These are phyloP conservation scores for Alternaria dauci DNA, from an alignment of 2,329 filamentous ascomycete species.

Conservation along the genomic window DNA sequence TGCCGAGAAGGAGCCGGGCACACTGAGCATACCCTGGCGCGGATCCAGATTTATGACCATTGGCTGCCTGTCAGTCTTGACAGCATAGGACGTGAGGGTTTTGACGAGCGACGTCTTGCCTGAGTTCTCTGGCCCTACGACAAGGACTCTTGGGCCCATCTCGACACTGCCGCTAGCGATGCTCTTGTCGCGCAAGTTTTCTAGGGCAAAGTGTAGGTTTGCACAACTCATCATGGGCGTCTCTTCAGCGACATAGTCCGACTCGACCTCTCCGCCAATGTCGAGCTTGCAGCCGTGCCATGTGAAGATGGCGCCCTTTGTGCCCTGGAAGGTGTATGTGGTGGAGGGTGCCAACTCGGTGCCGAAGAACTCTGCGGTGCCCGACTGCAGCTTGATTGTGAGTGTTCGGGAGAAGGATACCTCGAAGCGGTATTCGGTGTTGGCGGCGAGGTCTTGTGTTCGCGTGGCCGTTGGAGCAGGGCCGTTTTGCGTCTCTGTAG, in stretches of 20 bases:
- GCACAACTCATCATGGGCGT: slow-evolving; percentile 82
- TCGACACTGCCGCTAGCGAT: slow-evolving; percentile 43
- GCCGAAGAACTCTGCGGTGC: slow-evolving; percentile 92
- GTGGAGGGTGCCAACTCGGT: slow-evolving; percentile 87
- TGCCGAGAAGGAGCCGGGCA: slow-evolving; percentile 80
- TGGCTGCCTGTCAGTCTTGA: slow-evolving; percentile 75
- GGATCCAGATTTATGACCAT: slow-evolving; percentile 87
- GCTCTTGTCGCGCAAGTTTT: slow-evolving; percentile 72
- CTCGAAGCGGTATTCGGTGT: slow-evolving; percentile 58
- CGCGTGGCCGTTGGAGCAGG: slow-evolving; percentile 40
- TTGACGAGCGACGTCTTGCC: slow-evolving; percentile 87
- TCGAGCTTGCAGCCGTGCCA: slow-evolving; percentile 91
- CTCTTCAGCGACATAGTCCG: slow-evolving; percentile 76
- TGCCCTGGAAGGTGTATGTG: slow-evolving; percentile 80
- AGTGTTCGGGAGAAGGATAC: slow-evolving; percentile 47
- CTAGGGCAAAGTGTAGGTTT: slow-evolving; percentile 88
- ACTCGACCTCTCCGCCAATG: slow-evolving; percentile 73
- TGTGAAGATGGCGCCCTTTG: slow-evolving; percentile 88
- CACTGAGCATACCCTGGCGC: slow-evolving; percentile 66
- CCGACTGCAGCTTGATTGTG: slow-evolving; percentile 70
- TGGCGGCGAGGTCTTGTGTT: slow-evolving; percentile 54
- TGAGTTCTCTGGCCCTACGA: slow-evolving; percentile 78
- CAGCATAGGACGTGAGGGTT: slow-evolving; percentile 80
- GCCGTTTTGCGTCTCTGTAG: slow-evolving; percentile 34
- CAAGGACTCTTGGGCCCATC: slow-evolving; percentile 80